Percentiles rank a stretch among this genome's conserved stretches.
These are phyloP conservation scores for Sarcocystis neurona DNA, from an alignment of 169 alveolate species.

Conservation along the genomic window DNA sequence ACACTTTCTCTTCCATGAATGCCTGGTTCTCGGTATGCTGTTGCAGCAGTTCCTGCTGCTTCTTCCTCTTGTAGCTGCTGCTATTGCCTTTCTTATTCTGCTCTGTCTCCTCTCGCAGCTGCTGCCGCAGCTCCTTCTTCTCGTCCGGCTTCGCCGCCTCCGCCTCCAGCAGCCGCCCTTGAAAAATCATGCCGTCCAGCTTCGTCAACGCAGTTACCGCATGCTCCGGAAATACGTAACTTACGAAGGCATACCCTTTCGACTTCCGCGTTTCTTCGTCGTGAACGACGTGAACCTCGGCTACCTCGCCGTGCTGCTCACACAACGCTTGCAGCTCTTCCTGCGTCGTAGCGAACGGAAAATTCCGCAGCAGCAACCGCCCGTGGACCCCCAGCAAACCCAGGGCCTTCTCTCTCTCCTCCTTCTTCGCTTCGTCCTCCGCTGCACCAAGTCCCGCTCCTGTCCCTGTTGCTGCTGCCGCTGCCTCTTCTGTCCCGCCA, in stretches of 20 bases:
- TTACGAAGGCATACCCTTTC: constrained; percentile 79
- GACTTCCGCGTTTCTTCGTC: constrained; percentile 55
- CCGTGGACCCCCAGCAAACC: constrained; percentile 68
- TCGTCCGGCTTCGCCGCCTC: constrained; percentile 29
- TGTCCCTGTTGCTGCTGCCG: neutral
- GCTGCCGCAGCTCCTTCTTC: constrained; percentile 33
- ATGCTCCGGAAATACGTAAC: constrained; percentile 78
- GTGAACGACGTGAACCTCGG: constrained; percentile 9
- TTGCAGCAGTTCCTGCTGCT: constrained; percentile 80
- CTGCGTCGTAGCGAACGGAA: constrained; percentile 88
- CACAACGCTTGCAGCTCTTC: constrained; percentile 78
- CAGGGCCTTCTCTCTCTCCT: neutral
- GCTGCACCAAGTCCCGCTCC: neutral
- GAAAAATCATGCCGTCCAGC: constrained; percentile 39
- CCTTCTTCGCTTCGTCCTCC: neutral
- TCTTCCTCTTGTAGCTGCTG: constrained; percentile 73
- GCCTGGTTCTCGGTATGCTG: constrained; percentile 76
- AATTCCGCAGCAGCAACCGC: constrained; percentile 84
- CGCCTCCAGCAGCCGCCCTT: constrained; percentile 46
- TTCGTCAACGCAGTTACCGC: constrained; percentile 71
- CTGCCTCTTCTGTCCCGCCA: neutral
- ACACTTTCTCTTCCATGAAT: constrained; percentile 84
- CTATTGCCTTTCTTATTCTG: constrained; percentile 19
- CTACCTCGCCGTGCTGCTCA: constrained; percentile 57
- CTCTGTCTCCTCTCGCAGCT: neutral